Evolutionary conservation across 805 yeast species (phyloP), one percentile per base, ranked within the genome.

Genomic region (Kluyveromyces aestuarii): DNA sequence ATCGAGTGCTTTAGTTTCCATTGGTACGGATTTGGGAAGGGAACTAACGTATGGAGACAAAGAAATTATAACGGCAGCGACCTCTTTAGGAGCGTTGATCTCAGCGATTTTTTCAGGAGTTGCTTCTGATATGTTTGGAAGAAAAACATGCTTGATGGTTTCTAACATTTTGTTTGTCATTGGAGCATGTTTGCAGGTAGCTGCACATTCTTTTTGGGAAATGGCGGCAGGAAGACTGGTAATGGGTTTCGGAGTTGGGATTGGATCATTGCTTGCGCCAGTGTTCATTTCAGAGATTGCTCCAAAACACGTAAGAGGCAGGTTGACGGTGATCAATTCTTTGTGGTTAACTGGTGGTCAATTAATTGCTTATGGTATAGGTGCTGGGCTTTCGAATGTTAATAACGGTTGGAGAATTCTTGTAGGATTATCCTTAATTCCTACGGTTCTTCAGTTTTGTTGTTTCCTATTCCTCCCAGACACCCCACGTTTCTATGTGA

Each of bases 201-300:
- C 83, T 30, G 80, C 97, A 8, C 77, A 79, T 48, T 72, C 82
- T 4, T 82, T 88, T 51, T 87, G 96, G 95, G 81, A 84, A 41
- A 91, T 91, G 98, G 82, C 87, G 53, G 81, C 71, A 13, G 99
- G 98, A 41, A 77, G 98, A 64, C 83, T 93, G 55, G 73, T 91
- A 44, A 86, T 93, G 84, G 99, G 99, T 16, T 86, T 87, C 67
- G 98, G 96, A 58, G 97, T 91, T 27, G 99, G 99, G 56, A 77
- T 87, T 48, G 98, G 97, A 1, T 89, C 97, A 2, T 72, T 91
- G 47, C 84, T 88, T 48, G 88, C 98, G n/a, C 99, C 99, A 1
- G 73, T 91, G 49, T 90, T 89, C 74, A 85, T 91, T 52, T 75
- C 88, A 48, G 99, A 91, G 67, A 77, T 90, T 64, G 96, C 97